Evolutionary conservation across 2,329 filamentous ascomycete species (phyloP).

Genomic region (Nigrospora osmanthi): DNA sequence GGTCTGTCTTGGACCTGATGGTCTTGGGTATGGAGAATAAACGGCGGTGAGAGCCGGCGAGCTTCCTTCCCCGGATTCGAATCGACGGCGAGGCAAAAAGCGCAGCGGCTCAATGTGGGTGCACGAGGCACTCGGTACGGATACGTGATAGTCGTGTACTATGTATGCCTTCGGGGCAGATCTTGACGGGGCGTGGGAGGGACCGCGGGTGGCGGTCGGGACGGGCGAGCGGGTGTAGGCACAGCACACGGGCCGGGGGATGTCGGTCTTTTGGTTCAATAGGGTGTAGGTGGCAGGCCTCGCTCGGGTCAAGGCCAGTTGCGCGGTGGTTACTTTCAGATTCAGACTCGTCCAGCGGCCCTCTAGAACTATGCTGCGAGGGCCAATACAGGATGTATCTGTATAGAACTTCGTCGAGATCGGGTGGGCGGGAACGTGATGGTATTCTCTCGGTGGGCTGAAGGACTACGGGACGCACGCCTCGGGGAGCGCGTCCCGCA

Average conservation of each 20-base stretch:
- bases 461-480: slow-evolving; percentile 69
- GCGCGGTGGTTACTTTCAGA: slow-evolving; percentile 19
- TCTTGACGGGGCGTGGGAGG: too few species aligned
- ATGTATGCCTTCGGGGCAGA: too few species aligned
- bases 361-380: slow-evolving; percentile 6
- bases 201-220: too few species aligned
- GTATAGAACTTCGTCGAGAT: slow-evolving; percentile 61
- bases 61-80: too few species aligned
- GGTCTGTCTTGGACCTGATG: slow-evolving; percentile 11
- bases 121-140: too few species aligned
- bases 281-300: slow-evolving; percentile 3
- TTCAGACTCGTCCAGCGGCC: slow-evolving; percentile 21
- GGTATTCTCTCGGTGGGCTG: slow-evolving; percentile 71
- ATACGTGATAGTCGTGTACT: too few species aligned
- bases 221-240: too few species aligned
- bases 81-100: too few species aligned
- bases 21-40: slow-evolving; percentile 17
- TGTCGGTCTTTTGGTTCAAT: too few species aligned
- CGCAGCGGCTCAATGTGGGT: too few species aligned
- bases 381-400: slow-evolving; percentile 42
- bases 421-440: slow-evolving; percentile 47
- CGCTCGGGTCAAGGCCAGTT: slow-evolving; percentile 10
- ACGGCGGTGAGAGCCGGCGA: slow-evolving; percentile 22
- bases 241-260: too few species aligned
- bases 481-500: slow-evolving; percentile 55